phyloP scores from a whole-genome alignment of 441 rosid genomes.

The Mallotus japonicus region DNA sequence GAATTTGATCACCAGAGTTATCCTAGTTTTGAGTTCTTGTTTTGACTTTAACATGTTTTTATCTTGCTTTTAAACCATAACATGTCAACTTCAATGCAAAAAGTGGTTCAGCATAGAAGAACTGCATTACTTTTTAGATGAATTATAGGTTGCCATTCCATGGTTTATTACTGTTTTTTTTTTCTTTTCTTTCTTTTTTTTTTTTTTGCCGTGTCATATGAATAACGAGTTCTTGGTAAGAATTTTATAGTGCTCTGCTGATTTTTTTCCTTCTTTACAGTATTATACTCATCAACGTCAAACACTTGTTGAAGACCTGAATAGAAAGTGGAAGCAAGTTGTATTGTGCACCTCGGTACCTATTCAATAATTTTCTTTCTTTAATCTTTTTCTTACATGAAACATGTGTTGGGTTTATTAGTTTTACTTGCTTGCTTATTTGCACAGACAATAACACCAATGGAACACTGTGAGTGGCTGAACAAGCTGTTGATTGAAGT shows the following conservation, averaged over 20 bases:
- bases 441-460: constrained; percentile 73
- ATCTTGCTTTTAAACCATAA: background rate
- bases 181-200: background rate
- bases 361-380: constrained; percentile 11
- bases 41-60: background rate
- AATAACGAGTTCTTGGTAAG: background rate
- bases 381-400: constrained; percentile 7
- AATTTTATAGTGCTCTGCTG: background rate
- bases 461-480: constrained; percentile 95
- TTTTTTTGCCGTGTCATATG: too few relatives aligned
- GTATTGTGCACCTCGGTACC: constrained; percentile 57
- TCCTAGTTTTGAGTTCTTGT: background rate
- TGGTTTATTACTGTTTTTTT: background rate
- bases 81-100: background rate
- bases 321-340: constrained; percentile 73
- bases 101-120: background rate
- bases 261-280: constrained; percentile 33
- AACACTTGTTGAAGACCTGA: constrained; percentile 73
- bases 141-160: background rate
- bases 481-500: constrained; percentile 82
- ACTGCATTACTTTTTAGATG: background rate
- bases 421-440: constrained; percentile 9
- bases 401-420: constrained; percentile 6
- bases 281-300: constrained; percentile 67
- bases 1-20: background rate